These are phyloP conservation scores for Artemisia argyi DNA, from an alignment of 129 eudicot species.

Conservation along the genomic window DNA sequence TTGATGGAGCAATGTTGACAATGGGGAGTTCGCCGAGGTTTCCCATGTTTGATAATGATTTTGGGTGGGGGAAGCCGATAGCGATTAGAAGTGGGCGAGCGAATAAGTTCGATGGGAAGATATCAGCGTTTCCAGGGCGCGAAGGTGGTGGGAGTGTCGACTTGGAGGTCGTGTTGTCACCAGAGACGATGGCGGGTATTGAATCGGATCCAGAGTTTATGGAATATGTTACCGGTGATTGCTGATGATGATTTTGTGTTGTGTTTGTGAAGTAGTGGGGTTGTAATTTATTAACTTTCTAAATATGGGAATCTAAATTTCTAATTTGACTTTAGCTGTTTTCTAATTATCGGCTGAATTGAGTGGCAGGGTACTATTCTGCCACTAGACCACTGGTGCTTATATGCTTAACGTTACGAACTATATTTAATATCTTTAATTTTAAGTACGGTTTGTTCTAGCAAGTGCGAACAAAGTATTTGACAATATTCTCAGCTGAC, in stretches of 20 bases:
- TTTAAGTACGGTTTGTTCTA: too few relatives aligned
- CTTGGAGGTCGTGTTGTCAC: constrained; percentile 74
- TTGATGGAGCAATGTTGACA: constrained; percentile 79
- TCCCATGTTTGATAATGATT: constrained; percentile 88
- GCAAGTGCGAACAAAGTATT: too few relatives aligned
- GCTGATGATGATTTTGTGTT: constrained; percentile 1
- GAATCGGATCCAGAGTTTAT: constrained; percentile 73
- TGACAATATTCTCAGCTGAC: too few relatives aligned
- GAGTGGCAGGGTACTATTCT: too few relatives aligned
- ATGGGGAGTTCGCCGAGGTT: constrained; percentile 93
- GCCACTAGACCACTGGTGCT: too few relatives aligned
- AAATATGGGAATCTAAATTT: constrained; percentile 16
- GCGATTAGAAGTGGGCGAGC: constrained; percentile 79
- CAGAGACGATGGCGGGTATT: constrained; percentile 72
- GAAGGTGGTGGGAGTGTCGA: constrained; percentile 78
- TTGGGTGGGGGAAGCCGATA: constrained; percentile 87
- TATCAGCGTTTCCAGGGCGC: constrained; percentile 79
- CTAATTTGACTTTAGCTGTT: not conserved
- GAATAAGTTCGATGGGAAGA: constrained; percentile 82
- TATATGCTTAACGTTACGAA: too few relatives aligned
- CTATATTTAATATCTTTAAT: too few relatives aligned
- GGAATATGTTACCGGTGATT: constrained; percentile 47
- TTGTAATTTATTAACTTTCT: constrained; percentile 21
- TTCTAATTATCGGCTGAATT: too few relatives aligned
- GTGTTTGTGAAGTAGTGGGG: not conserved